A percentile compares a stretch with the other conserved stretches of the same genome.
Evolutionary conservation across 371 early-diverging fungal species (phyloP).

Genomic region (Haplosporangium sp.): DNA sequence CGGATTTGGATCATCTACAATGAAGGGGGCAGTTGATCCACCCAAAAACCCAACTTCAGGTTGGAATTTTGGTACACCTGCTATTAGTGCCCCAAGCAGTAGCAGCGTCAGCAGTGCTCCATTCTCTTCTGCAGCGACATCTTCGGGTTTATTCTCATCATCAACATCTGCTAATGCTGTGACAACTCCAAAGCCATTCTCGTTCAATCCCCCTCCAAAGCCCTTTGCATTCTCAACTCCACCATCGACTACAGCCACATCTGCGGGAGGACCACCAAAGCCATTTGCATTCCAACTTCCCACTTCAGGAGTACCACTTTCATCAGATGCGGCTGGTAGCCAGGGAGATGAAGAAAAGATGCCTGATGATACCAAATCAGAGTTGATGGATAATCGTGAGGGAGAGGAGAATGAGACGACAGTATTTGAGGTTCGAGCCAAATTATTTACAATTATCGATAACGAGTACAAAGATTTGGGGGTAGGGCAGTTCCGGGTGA

Average conservation of each 20-base stretch:
- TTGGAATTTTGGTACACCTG: constrained; percentile 15
- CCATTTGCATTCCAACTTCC: constrained; percentile 35
- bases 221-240: constrained; percentile 6
- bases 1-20: constrained; percentile 28
- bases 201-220: constrained; percentile 13
- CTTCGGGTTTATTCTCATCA: neutral
- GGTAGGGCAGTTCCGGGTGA: constrained; percentile 48
- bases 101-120: neutral
- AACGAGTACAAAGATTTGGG: constrained; percentile 35
- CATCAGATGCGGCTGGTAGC: neutral
- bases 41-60: constrained; percentile 27
- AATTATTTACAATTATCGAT: constrained; percentile 18
- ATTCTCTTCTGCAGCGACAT: neutral
- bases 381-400: constrained; percentile 36
- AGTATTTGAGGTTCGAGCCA: constrained; percentile 43
- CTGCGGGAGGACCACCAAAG: constrained; percentile 24
- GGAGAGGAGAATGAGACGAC: constrained; percentile 48
- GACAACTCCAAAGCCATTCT: constrained; percentile 1
- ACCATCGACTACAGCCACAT: neutral
- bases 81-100: neutral
- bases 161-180: neutral
- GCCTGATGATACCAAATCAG: constrained; percentile 43
- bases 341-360: constrained; percentile 24
- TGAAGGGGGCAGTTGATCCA: constrained; percentile 37
- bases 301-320: neutral